Evolutionary conservation across 345 rosid genomes (phyloP), one percentile per base, ranked within the genome.

Genomic region (Gossypium raimondii): DNA sequence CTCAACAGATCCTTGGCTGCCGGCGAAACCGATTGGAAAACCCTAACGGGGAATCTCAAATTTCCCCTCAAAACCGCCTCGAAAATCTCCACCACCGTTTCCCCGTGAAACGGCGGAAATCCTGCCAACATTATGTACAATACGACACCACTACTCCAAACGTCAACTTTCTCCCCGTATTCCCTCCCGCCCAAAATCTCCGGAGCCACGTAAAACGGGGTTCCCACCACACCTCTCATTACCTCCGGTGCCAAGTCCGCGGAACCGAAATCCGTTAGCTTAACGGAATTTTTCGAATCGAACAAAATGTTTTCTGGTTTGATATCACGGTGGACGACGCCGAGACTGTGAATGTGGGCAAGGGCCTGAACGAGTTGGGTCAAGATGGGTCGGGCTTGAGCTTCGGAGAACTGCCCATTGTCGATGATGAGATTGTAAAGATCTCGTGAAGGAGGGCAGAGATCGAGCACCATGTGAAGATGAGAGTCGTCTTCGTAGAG

Each of bases 141-240:
- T 8, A 89, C 81, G 17, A 85, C 90, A 1, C 92, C 92, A 17
- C 86, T 84, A 47, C 94, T 87, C 94, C 94, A 89, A 17, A 86
- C 84, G 53, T 88, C 94, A 45, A 85, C 88, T 70, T 88, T 89
- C 86, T 84, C 86, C 4, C 80, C 82, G 70, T 89, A 89, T 44
- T 83, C 88, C 55, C 76, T 76, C 27, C 89, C 94, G 1, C 61
- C 67, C 76, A 89, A 20, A 61, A 89, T 82, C 82, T 89, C 92
- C 62, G 92, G 90, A 69, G 94, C 92, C 68, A 89, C 86, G 70
- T 88, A 89, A 70, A 86, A 88, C 76, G 94, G 92, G 71, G 90
- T 89, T 22, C 94, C 94, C 11, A 86, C 92, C 47, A 88, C 80
- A 2, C 89, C 92, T 7, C 27, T 70, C 79, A 82, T 10, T 7